Evolutionary conservation across 345 rosid genomes (phyloP).

Genomic region (Firmiana major): DNA sequence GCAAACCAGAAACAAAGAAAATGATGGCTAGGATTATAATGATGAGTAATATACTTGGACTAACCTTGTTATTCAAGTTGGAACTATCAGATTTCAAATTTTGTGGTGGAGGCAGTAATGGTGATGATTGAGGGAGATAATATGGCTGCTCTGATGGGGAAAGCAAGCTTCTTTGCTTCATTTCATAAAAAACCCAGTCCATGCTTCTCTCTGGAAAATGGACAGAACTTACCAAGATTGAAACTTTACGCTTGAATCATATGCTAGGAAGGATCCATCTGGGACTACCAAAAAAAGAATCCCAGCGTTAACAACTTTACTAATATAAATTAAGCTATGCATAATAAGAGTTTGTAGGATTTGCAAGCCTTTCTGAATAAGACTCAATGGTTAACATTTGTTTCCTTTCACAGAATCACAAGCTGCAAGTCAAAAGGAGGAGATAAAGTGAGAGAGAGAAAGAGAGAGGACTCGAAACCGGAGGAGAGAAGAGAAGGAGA

Average conservation of each 20-base stretch:
- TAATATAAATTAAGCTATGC: neutral
- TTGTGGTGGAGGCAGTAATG: constrained; percentile 17
- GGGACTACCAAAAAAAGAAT: constrained; percentile 2
- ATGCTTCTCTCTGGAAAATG: constrained; percentile 14
- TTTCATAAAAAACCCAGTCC: constrained; percentile 37
- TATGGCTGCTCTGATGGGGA: constrained; percentile 31
- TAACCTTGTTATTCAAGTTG: constrained; percentile 57
- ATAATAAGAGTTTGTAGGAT: neutral
- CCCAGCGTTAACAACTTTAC: constrained; percentile 2
- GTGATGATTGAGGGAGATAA: constrained; percentile 25
- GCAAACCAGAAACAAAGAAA: constrained; percentile 82
- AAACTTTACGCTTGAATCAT: constrained; percentile 22
- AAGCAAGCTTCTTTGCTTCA: constrained; percentile 23
- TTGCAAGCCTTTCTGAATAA: neutral
- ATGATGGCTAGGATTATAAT: constrained; percentile 81
- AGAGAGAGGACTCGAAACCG: constrained; percentile 9
- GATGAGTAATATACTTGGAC: constrained; percentile 69
- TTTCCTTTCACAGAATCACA: constrained; percentile 1
- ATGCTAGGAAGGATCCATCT: constrained; percentile 12
- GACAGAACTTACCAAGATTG: constrained; percentile 24
- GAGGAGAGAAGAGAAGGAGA: neutral
- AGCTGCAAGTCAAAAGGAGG: constrained; percentile 25
- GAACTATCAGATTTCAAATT: constrained; percentile 33
- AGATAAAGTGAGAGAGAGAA: neutral
- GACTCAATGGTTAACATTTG: neutral